A percentile compares a stretch with the other conserved stretches of the same genome.
Conservation (phyloP, 139 green algal genomes). For the Dunaliella primolecta region DNA sequence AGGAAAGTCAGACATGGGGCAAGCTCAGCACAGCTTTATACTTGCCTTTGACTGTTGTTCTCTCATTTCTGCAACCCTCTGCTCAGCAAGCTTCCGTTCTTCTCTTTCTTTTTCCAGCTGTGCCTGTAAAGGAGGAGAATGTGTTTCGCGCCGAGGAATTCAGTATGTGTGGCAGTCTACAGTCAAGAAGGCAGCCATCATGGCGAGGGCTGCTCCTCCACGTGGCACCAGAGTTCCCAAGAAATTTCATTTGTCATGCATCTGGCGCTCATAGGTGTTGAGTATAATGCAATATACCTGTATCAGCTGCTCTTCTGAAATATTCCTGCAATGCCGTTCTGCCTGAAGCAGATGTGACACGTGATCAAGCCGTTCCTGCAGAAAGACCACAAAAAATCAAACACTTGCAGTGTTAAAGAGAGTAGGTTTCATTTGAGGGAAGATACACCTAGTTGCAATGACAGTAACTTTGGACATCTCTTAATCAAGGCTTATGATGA, state of each 20-base stretch:
- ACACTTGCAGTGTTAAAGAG: neutral
- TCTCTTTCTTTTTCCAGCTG: neutral
- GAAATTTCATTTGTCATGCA: too few species aligned
- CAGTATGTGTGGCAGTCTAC: neutral
- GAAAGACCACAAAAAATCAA: neutral
- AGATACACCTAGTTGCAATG: neutral
- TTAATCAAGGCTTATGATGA: too few species aligned
- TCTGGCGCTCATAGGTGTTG: neutral
- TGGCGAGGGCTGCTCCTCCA: too few species aligned
- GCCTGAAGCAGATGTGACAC: neutral
- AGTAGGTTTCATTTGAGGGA: neutral
- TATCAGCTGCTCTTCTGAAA: neutral
- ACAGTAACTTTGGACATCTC: too few species aligned
- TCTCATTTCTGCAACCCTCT: neutral
- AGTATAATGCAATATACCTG: neutral
- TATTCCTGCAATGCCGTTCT: neutral
- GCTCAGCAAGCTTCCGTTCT: neutral
- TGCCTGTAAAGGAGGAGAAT: neutral
- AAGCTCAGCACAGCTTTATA: neutral
- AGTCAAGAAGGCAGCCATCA: neutral
- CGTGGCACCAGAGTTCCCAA: too few species aligned
- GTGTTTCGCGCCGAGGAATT: neutral
- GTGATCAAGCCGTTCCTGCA: neutral
- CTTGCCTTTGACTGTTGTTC: neutral
- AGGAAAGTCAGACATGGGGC: neutral